A percentile compares a stretch with the other conserved stretches of the same genome.
Evolutionary conservation across 2,329 filamentous ascomycete genomes (phyloP).

Genomic region (Phoma sp.): DNA sequence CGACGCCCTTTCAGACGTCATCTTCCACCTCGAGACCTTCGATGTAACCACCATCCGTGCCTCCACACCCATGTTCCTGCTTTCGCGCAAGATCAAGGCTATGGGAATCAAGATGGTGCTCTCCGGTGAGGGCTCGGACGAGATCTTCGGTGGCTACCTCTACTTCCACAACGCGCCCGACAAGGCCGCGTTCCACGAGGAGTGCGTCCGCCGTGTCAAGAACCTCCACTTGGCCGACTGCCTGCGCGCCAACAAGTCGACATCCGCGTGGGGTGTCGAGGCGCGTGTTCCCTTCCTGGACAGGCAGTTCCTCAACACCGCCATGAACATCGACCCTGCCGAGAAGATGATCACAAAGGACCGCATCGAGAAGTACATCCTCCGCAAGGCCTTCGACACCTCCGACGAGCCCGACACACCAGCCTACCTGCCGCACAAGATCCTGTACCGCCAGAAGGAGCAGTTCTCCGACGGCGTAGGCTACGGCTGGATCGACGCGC

Average conservation of each 20-base stretch:
- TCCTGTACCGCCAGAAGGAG: conserved; percentile 98
- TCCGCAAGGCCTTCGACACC: conserved; percentile 97
- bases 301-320: conserved; percentile 90
- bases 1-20: conserved; percentile 95
- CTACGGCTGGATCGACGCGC: conserved; percentile 97
- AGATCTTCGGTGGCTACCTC: conserved; percentile 97
- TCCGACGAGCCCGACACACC: conserved; percentile 79
- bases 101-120: conserved; percentile 99
- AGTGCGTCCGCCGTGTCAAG: conserved; percentile 93
- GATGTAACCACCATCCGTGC: conserved; percentile 98
- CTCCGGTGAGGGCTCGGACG: conserved; percentile 94
- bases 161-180: conserved; percentile 97
- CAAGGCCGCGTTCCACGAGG: conserved; percentile 91
- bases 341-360: conserved; percentile 89
- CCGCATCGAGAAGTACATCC: conserved; percentile 94
- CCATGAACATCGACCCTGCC: conserved; percentile 91
- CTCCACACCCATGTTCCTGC: conserved; percentile 97
- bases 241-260: conserved; percentile 98
- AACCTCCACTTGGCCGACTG: conserved; percentile 97
- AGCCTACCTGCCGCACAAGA: conserved; percentile 93
- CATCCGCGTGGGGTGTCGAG: conserved; percentile 96
- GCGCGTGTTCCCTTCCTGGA: conserved; percentile 97
- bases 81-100: conserved; percentile 98
- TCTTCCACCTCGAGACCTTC: conserved; percentile 96
- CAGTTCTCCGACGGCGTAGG: conserved; percentile 99